A percentile compares a stretch with the other conserved stretches of the same genome.
Evolutionary conservation across 257 asterid genomes (phyloP).

Genomic region (Primulina huaijiensis): DNA sequence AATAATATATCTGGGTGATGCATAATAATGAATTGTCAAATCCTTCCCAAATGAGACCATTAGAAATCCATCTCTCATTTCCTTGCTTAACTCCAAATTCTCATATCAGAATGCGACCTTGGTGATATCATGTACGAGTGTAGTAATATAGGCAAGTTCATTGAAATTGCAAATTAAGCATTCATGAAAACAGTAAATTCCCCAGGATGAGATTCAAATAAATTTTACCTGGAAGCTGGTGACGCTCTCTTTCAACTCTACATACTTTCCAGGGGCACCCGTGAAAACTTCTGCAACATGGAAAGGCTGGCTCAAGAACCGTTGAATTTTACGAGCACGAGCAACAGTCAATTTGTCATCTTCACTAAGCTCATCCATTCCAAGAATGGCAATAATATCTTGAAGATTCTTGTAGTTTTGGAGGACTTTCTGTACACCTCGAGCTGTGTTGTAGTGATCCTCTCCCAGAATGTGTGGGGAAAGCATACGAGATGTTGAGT

Average conservation of each 20-base stretch:
- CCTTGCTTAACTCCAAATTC: background rate
- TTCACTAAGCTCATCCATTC: constrained; percentile 99
- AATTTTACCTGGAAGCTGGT: constrained; percentile 82
- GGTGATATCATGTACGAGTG: background rate
- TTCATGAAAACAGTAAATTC: background rate
- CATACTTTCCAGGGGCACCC: constrained; percentile 97
- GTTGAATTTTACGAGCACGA: constrained; percentile 91
- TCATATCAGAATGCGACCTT: background rate
- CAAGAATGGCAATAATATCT: constrained; percentile 97
- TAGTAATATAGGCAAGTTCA: background rate
- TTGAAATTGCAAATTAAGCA: background rate
- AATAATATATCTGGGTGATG: too few relatives aligned
- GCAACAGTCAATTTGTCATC: constrained; percentile 97
- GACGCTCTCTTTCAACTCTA: constrained; percentile 93
- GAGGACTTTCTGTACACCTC: constrained; percentile 96
- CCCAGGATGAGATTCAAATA: constrained; percentile 1
- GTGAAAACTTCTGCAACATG: constrained; percentile 99
- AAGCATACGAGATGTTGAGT: constrained; percentile 98
- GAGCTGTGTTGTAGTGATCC: constrained; percentile 94
- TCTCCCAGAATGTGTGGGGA: constrained; percentile 97
- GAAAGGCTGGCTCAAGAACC: constrained; percentile 98
- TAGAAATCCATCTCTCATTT: background rate
- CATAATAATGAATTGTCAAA: background rate
- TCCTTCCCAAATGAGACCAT: background rate
- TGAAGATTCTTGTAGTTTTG: constrained; percentile 99